phyloP scores from a whole-genome alignment of 192 early-diverging fungal genomes.

The Entomortierella beljakovae region DNA sequence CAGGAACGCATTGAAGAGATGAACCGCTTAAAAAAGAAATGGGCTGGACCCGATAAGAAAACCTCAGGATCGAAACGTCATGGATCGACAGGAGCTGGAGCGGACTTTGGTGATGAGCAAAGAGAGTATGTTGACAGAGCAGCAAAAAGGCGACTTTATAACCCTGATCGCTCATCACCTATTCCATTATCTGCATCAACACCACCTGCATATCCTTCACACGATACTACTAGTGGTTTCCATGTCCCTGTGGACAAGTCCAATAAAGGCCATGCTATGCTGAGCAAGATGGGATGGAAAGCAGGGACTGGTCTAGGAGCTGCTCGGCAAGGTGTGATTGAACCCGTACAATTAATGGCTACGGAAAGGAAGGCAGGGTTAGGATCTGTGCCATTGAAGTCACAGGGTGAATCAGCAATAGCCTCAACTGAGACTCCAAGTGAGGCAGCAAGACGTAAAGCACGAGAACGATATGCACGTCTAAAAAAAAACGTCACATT shows the following conservation, averaged over 20 bases:
- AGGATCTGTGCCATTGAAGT: constrained; percentile 41
- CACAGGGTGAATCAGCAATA: constrained; percentile 18
- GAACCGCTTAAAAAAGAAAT: constrained; percentile 49
- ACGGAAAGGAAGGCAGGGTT: constrained; percentile 60
- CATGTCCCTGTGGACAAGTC: constrained; percentile 40
- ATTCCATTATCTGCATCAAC: background rate
- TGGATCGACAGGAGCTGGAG: background rate
- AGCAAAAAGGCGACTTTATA: constrained; percentile 31
- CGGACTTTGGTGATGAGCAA: background rate
- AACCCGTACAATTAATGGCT: constrained; percentile 54
- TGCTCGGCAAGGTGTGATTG: constrained; percentile 52
- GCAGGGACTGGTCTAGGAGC: constrained; percentile 64
- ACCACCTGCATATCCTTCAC: background rate
- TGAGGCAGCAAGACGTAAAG: constrained; percentile 30
- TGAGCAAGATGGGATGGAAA: constrained; percentile 75
- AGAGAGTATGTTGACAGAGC: constrained; percentile 39
- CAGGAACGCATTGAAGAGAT: constrained; percentile 46
- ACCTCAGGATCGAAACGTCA: background rate
- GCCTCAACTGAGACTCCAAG: constrained; percentile 22
- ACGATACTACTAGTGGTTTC: constrained; percentile 17
- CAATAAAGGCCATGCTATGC: constrained; percentile 67
- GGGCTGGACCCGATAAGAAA: constrained; percentile 48
- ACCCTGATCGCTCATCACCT: constrained; percentile 33
- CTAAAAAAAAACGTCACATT: constrained; percentile 5
- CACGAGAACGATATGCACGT: constrained; percentile 39